Evolutionary conservation across 208 protist species (phyloP).

Genomic region (Perkinsela sp.): DNA sequence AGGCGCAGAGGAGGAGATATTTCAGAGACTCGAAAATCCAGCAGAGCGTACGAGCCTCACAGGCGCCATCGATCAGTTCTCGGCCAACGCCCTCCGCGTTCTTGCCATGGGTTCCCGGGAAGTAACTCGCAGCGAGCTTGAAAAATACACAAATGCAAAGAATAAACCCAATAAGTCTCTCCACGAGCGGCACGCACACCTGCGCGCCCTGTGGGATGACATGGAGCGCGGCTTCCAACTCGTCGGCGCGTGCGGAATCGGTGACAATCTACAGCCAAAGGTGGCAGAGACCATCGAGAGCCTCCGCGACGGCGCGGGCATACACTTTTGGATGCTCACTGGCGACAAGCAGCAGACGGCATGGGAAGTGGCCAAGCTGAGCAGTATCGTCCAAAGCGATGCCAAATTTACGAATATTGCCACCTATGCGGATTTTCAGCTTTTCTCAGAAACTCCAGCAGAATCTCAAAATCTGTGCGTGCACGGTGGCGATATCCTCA

Average conservation of each 20-base stretch:
- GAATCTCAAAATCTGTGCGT: slow-evolving; percentile 10
- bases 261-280: slow-evolving; percentile 82
- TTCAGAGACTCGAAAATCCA: slow-evolving; percentile 5
- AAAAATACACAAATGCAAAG: slow-evolving; percentile 10
- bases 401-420: background rate
- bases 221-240: slow-evolving; percentile 59
- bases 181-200: slow-evolving; percentile 11
- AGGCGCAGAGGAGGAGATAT: slow-evolving; percentile 54
- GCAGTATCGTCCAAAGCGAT: background rate
- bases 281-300: slow-evolving; percentile 59
- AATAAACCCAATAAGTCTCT: slow-evolving; percentile 11
- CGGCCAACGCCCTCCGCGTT: slow-evolving; percentile 25
- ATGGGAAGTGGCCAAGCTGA: slow-evolving; percentile 60
- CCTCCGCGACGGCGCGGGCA: slow-evolving; percentile 30
- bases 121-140: slow-evolving; percentile 12
- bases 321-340: slow-evolving; percentile 87
- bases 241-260: slow-evolving; percentile 77
- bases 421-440: no score
- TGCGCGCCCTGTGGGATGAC: slow-evolving; percentile 14
- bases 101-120: slow-evolving; percentile 28
- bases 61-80: slow-evolving; percentile 1
- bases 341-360: slow-evolving; percentile 94
- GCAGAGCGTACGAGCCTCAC: slow-evolving; percentile 5
- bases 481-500: slow-evolving; percentile 23
- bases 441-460: background rate